Evolutionary conservation across 805 yeast species (phyloP).

Genomic region (Schizosaccharomyces octosporus): DNA sequence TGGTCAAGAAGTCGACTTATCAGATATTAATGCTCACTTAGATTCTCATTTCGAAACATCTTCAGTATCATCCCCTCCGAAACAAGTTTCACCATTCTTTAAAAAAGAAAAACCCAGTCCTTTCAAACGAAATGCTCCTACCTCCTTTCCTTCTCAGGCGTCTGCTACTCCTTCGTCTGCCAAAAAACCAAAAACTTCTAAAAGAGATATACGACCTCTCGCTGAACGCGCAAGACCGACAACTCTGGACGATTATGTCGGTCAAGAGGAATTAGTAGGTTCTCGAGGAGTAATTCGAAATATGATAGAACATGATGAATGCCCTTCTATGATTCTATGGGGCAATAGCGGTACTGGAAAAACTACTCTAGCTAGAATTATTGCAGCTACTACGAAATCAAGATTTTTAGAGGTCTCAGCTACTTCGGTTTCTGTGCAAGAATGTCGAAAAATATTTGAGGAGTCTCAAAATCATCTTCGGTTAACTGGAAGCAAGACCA

Average conservation of each 20-base stretch:
- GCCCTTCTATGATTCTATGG: slow-evolving; percentile 71
- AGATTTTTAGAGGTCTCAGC: slow-evolving; percentile 67
- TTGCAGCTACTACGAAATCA: slow-evolving; percentile 29
- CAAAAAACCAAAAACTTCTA: not conserved
- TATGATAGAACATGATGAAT: slow-evolving; percentile 23
- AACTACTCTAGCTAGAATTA: slow-evolving; percentile 56
- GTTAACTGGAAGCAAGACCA: slow-evolving; percentile 29
- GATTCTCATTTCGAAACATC: not conserved
- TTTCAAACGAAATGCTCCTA: not conserved
- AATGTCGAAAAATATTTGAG: slow-evolving; percentile 37
- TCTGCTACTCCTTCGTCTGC: not conserved
- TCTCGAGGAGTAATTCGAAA: slow-evolving; percentile 35
- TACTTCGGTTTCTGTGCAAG: slow-evolving; percentile 42
- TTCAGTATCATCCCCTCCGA: not conserved
- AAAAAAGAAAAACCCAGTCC: not conserved
- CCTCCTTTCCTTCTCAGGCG: not conserved
- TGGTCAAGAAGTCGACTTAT: not conserved
- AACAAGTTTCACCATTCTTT: not conserved
- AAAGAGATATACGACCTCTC: slow-evolving; percentile 20
- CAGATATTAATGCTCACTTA: not conserved
- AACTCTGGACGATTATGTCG: slow-evolving; percentile 44
- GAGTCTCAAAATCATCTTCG: slow-evolving; percentile 23
- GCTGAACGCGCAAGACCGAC: slow-evolving; percentile 71
- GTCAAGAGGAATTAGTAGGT: slow-evolving; percentile 61
- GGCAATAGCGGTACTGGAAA: slow-evolving; percentile 93